Percentiles rank a stretch among this genome's conserved stretches.
phyloP scores from a whole-genome alignment of 495 filamentous ascomycete species.

The Trichoderma gamsii region DNA sequence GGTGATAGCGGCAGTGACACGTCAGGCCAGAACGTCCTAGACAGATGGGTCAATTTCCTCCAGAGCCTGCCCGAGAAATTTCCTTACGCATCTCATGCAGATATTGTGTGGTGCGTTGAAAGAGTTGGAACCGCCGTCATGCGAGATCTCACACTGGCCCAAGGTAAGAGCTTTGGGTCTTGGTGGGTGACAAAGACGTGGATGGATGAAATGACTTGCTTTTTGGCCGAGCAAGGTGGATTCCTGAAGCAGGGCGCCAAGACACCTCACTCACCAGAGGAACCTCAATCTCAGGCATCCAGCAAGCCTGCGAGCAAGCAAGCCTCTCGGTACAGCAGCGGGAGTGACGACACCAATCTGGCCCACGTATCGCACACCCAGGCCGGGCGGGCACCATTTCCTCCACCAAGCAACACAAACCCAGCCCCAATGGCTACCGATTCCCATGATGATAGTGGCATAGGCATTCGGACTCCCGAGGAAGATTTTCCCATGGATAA shows the following conservation, averaged over 20 bases:
- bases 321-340: constrained; percentile 38
- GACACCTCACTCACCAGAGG: constrained; percentile 14
- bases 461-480: constrained; percentile 58
- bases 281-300: constrained; percentile 24
- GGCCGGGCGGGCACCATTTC: constrained; percentile 39
- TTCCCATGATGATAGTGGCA: constrained; percentile 62
- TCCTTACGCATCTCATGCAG: constrained; percentile 58
- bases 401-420: constrained; percentile 24
- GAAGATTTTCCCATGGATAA: constrained; percentile 52
- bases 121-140: constrained; percentile 62
- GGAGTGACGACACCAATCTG: constrained; percentile 36
- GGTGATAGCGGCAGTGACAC: constrained; percentile 18
- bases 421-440: constrained; percentile 26
- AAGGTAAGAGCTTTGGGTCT: constrained; percentile 79
- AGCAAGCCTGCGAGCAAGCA: constrained; percentile 28
- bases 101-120: constrained; percentile 63
- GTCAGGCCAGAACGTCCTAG: constrained; percentile 59
- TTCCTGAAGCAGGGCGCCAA: constrained; percentile 61
- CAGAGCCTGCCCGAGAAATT: constrained; percentile 68
- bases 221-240: constrained; percentile 86
- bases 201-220: constrained; percentile 90
- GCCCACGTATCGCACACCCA: constrained; percentile 32
- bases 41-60: constrained; percentile 81
- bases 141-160: constrained; percentile 73
- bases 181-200: constrained; percentile 99